phyloP scores from a whole-genome alignment of 164 flowering plant species.

The Saururus chinensis region DNA sequence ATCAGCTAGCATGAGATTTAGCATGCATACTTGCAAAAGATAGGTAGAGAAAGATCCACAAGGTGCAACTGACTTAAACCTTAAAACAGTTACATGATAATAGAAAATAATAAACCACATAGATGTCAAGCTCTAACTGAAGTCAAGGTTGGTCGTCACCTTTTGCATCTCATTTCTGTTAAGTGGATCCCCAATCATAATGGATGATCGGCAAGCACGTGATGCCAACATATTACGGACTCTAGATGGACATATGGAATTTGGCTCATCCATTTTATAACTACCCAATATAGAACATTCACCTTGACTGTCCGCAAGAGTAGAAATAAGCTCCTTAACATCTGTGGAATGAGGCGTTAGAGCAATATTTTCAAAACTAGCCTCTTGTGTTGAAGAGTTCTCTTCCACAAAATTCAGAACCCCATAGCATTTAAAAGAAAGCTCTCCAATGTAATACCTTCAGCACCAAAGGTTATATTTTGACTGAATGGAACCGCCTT shows the following conservation, averaged over 20 bases:
- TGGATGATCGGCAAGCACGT: slow-evolving; percentile 91
- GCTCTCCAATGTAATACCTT: slow-evolving; percentile 36
- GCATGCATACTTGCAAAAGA: no score
- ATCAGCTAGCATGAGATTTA: no score
- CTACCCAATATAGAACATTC: slow-evolving; percentile 69
- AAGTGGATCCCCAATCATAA: slow-evolving; percentile 87
- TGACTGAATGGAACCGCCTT: slow-evolving; percentile 95
- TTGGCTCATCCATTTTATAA: slow-evolving; percentile 63
- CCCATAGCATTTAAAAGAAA: not conserved
- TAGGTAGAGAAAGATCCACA: no score
- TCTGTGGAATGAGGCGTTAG: slow-evolving; percentile 30
- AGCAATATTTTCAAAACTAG: not conserved
- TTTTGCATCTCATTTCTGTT: slow-evolving; percentile 82
- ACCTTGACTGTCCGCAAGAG: slow-evolving; percentile 77
- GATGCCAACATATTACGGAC: slow-evolving; percentile 98
- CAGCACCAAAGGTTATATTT: slow-evolving; percentile 86
- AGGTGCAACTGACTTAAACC: no score
- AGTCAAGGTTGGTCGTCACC: slow-evolving; percentile 29
- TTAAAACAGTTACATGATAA: not conserved
- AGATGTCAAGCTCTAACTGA: no score
- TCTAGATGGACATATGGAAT: slow-evolving; percentile 87
- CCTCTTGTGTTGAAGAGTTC: no score
- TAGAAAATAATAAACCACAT: no score
- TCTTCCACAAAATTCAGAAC: not conserved
- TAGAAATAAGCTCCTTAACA: slow-evolving; percentile 85